A percentile compares a stretch with the other conserved stretches of the same genome.
phyloP scores from a whole-genome alignment of 2,329 filamentous ascomycete species.

The Fusarium subtropicale region DNA sequence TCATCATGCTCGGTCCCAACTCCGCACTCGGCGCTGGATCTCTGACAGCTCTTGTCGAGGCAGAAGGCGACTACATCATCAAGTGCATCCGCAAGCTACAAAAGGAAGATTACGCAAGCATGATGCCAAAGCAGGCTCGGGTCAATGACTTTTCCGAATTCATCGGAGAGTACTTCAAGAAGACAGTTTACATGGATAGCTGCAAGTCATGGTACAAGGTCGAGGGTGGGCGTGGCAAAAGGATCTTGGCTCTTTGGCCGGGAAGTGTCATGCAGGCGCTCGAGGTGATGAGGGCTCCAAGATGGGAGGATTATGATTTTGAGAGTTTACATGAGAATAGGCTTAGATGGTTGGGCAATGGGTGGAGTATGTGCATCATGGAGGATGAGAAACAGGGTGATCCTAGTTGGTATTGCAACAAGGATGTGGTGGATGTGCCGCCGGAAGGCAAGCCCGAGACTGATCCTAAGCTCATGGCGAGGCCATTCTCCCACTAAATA shows the following conservation, averaged over 20 bases:
- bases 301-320: slow-evolving; percentile 13
- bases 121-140: slow-evolving; percentile 14
- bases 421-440: background rate
- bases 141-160: slow-evolving; percentile 23
- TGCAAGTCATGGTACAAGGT: slow-evolving; percentile 29
- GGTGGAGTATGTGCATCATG: background rate
- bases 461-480: background rate
- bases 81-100: slow-evolving; percentile 12
- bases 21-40: slow-evolving; percentile 3
- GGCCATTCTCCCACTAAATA: background rate
- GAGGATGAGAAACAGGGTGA: slow-evolving; percentile 4
- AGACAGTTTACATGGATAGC: slow-evolving; percentile 14
- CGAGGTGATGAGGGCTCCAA: background rate
- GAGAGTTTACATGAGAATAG: slow-evolving; percentile 3
- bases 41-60: slow-evolving; percentile 4
- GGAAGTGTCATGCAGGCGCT: slow-evolving; percentile 12
- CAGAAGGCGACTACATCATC: slow-evolving; percentile 13
- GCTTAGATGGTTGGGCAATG: background rate
- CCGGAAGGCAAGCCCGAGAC: background rate
- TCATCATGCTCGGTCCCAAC: slow-evolving; percentile 1
- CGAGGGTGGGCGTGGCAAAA: background rate
- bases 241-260: background rate
- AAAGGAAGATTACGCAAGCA: slow-evolving; percentile 3
- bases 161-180: slow-evolving; percentile 20
- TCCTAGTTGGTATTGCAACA: slow-evolving; percentile 3